phyloP scores from a whole-genome alignment of 2,329 filamentous ascomycete species.

The Alternaria hordeiaustralica region DNA sequence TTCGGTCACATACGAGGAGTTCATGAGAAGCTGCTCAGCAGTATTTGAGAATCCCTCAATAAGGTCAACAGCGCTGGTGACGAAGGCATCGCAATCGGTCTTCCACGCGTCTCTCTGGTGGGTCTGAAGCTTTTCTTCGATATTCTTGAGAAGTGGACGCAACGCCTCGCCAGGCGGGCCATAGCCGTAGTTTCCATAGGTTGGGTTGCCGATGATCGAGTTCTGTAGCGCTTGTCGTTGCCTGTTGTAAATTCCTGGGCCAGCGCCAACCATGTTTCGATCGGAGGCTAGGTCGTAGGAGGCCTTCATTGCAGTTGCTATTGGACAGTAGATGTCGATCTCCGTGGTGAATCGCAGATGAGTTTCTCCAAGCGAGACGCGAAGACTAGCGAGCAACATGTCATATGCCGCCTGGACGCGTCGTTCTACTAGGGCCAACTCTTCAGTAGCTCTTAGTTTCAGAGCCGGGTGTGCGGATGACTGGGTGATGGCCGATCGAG shows the following conservation, averaged over 20 bases:
- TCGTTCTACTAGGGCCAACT: neutral
- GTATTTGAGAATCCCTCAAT: slow-evolving; percentile 2
- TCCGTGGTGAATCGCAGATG: slow-evolving; percentile 13
- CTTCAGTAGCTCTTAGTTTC: slow-evolving; percentile 3
- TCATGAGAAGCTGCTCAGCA: slow-evolving; percentile 5
- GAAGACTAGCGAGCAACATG: neutral
- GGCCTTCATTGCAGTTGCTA: slow-evolving; percentile 11
- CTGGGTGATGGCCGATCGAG: neutral
- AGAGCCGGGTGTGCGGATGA: slow-evolving; percentile 1
- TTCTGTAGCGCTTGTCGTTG: neutral
- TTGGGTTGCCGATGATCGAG: neutral
- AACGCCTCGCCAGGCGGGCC: neutral
- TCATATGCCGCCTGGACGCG: neutral
- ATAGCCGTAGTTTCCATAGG: neutral
- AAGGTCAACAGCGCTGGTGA: neutral
- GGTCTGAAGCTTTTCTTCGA: neutral
- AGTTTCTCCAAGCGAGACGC: neutral
- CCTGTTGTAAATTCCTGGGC: slow-evolving; percentile 1
- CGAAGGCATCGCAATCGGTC: slow-evolving; percentile 1
- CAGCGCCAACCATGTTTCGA: neutral
- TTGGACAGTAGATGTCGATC: slow-evolving; percentile 10
- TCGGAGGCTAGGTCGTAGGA: neutral
- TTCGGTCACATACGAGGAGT: neutral
- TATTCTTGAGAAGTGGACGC: neutral
- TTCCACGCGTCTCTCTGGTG: slow-evolving; percentile 1